Conservation (phyloP, 2,329 filamentous ascomycete species). For the Pseudogymnoascus sp. region DNA sequence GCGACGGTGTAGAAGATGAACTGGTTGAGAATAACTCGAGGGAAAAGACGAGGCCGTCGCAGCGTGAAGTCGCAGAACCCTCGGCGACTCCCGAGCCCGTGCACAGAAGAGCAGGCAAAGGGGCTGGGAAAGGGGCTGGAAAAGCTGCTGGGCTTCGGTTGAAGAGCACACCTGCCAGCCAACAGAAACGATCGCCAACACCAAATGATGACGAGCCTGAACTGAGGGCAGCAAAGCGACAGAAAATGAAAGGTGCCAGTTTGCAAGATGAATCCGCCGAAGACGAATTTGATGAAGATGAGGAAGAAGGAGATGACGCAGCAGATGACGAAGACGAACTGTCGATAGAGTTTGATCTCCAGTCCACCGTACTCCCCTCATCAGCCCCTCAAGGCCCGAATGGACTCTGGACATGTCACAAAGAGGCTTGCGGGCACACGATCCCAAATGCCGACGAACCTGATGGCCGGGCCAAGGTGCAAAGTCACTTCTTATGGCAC, state of each 20-base stretch:
- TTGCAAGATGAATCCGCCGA: background rate
- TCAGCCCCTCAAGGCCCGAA: constrained; percentile 47
- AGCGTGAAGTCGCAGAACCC: background rate
- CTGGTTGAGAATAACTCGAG: background rate
- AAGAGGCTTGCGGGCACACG: constrained; percentile 56
- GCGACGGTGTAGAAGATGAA: background rate
- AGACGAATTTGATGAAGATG: background rate
- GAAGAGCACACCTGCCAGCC: background rate
- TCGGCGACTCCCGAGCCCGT: background rate
- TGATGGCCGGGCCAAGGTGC: constrained; percentile 49
- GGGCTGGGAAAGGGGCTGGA: background rate
- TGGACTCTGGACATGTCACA: constrained; percentile 59
- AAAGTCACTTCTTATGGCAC: constrained; percentile 55
- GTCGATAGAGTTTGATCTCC: constrained; percentile 27
- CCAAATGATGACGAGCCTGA: constrained; percentile 3
- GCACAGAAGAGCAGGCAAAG: background rate
- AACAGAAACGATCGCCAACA: background rate
- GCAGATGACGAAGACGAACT: constrained; percentile 10
- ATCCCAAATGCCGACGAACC: constrained; percentile 55
- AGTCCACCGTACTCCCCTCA: constrained; percentile 33
- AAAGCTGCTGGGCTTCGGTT: background rate
- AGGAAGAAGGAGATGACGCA: background rate
- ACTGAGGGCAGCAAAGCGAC: background rate
- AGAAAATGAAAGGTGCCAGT: background rate
- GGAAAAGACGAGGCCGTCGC: background rate